Conservation (phyloP, 169 alveolate species). For the Plasmodium inui region DNA sequence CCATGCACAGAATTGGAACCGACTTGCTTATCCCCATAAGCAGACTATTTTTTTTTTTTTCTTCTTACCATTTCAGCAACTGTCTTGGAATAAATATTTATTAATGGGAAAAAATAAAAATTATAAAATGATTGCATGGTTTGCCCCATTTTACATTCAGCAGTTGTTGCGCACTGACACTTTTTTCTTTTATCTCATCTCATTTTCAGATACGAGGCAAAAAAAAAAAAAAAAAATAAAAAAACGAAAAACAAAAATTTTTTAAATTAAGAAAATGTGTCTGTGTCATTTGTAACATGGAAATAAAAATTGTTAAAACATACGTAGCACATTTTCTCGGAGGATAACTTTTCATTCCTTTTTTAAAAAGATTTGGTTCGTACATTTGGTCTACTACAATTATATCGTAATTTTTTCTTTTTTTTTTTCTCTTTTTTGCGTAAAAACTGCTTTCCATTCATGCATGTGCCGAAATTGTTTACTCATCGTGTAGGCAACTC, state of each 20-base stretch:
- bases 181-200: not conserved
- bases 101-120: not conserved
- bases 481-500: not conserved
- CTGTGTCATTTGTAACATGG: not conserved
- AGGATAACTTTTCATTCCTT: not conserved
- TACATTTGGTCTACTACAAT: not conserved
- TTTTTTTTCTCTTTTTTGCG: not conserved
- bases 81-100: not conserved
- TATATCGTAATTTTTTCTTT: not conserved
- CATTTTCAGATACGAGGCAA: not conserved
- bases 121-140: not conserved
- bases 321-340: not conserved
- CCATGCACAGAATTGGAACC: not conserved
- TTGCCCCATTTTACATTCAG: not conserved
- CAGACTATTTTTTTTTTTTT: not conserved
- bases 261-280: not conserved
- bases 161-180: not conserved
- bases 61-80: not conserved
- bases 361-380: not conserved
- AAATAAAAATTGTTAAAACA: not conserved
- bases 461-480: not conserved
- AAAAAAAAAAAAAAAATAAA: not conserved
- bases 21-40: not conserved
- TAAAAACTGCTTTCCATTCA: not conserved
- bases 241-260: slow-evolving; percentile 3